Conservation (phyloP, 805 yeast species). For the Monosporozyma servazzii region DNA sequence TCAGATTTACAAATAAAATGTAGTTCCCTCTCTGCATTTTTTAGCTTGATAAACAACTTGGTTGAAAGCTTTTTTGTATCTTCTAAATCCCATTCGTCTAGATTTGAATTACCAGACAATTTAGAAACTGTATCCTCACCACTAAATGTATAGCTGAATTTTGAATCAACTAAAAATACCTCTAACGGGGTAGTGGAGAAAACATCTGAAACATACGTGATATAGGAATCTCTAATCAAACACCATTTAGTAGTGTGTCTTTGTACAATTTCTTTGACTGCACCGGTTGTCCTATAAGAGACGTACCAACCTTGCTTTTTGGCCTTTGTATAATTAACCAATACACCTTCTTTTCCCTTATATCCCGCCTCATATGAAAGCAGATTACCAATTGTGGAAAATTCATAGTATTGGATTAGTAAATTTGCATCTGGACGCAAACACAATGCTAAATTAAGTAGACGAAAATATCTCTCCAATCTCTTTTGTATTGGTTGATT, state of each 20-base stretch:
- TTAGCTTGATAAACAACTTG: conserved; percentile 48
- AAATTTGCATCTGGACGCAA: conserved; percentile 76
- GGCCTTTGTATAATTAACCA: conserved; percentile 74
- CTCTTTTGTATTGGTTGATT: conserved; percentile 24
- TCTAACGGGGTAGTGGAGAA: conserved; percentile 83
- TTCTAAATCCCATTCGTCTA: conserved; percentile 11
- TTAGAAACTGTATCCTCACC: conserved; percentile 21
- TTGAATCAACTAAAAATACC: conserved; percentile 78
- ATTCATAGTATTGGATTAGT: conserved; percentile 77
- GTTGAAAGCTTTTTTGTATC: conserved; percentile 38
- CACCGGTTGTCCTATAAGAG: conserved; percentile 73
- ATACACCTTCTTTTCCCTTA: conserved; percentile 82
- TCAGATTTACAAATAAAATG: conserved; percentile 61
- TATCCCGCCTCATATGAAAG: conserved; percentile 73
- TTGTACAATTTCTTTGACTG: conserved; percentile 75
- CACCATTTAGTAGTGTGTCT: conserved; percentile 93
- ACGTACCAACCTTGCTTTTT: conserved; percentile 93
- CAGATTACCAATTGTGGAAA: conserved; percentile 79
- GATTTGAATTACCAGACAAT: neutral
- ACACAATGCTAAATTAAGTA: conserved; percentile 48
- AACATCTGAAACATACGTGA: conserved; percentile 78
- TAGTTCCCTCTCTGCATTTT: conserved; percentile 71
- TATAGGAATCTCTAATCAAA: conserved; percentile 71
- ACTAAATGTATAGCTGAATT: conserved; percentile 50
- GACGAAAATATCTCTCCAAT: conserved; percentile 60